Evolutionary conservation across 208 protist species (phyloP).

Genomic region (Lotmaria passim): DNA sequence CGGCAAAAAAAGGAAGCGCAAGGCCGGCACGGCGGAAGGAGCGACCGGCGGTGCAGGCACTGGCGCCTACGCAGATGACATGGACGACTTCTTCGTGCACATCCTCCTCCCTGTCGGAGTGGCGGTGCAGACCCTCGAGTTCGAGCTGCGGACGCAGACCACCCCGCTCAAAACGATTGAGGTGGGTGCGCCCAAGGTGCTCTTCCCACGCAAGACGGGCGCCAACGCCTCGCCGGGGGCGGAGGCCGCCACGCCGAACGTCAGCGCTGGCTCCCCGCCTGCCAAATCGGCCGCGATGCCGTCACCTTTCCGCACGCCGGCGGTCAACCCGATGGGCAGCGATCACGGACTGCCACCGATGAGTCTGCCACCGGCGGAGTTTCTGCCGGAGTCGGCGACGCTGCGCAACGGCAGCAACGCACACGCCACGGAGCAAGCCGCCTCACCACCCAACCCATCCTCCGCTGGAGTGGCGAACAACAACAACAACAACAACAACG

Average conservation of each 20-base stretch:
- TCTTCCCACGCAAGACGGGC: conserved; percentile 44
- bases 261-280: conserved; percentile 8
- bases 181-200: conserved; percentile 48
- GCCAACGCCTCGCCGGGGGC: neutral
- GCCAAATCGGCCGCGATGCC: conserved; percentile 12
- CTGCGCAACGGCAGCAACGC: neutral
- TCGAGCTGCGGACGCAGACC: conserved; percentile 54
- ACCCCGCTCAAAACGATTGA: conserved; percentile 62
- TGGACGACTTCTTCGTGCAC: conserved; percentile 78
- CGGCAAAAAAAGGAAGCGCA: conserved; percentile 36
- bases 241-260: conserved; percentile 4
- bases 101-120: conserved; percentile 46
- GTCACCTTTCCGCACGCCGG: conserved; percentile 38
- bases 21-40: conserved; percentile 2
- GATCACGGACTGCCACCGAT: conserved; percentile 49
- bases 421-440: neutral
- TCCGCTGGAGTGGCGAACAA: no score
- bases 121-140: conserved; percentile 45
- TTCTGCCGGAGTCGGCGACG: conserved; percentile 17
- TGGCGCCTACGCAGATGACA: conserved; percentile 38
- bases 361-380: conserved; percentile 48
- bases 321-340: conserved; percentile 27
- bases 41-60: neutral
- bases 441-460: neutral
- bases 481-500: neutral